Evolutionary conservation across 495 filamentous ascomycete species (phyloP), one percentile per base, ranked within the genome.

Genomic region (Sabuloglossum arenarium): DNA sequence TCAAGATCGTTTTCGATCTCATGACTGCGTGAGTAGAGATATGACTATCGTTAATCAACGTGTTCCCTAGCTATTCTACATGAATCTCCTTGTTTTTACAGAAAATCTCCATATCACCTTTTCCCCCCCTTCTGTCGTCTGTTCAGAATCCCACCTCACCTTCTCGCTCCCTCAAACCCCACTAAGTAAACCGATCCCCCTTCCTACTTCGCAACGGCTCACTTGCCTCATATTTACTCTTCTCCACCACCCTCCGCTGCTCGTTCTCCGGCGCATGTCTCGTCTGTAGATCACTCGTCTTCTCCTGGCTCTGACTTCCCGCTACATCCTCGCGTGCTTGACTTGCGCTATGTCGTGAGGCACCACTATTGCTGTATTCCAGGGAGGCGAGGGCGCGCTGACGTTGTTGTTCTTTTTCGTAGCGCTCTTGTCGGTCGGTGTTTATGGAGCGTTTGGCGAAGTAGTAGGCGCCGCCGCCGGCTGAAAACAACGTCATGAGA

Each of bases 361-460:
- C 66, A 4, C 65, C 66, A 11, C 68, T 68, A 56, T 61, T 9
- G 60, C 61, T 72, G 62, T 62, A 64, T 59, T 69, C 75, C 63
- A 70, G 23, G 3, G 47, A 51, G 11, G 47, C 65, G 63, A 85
- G 80, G 61, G 81, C 73, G 8, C 75, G 73, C 21, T 75, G 71
- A 57, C 75, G 67, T 63, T 82, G 73, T 56, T 75, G 73, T 69
- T 80, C 80, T 65, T 77, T 77, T 42, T 78, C 69, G 49, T 83
- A 77, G 32, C 80, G 78, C 58, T 86, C 78, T 55, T 84, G 80
- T 42, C 88, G 84, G 70, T 94, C 86, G 60, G 84, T 85, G 62
- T 96, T 90, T 74, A 98, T 89, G 67, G 81, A 83, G 61, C 80
- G 75, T 74, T 98, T 98, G 55, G 91, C 93, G 68, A 94, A 95